Evolutionary conservation across 768 basidiomycete genomes (phyloP).

Genomic region (Cantharellus anzutake): DNA sequence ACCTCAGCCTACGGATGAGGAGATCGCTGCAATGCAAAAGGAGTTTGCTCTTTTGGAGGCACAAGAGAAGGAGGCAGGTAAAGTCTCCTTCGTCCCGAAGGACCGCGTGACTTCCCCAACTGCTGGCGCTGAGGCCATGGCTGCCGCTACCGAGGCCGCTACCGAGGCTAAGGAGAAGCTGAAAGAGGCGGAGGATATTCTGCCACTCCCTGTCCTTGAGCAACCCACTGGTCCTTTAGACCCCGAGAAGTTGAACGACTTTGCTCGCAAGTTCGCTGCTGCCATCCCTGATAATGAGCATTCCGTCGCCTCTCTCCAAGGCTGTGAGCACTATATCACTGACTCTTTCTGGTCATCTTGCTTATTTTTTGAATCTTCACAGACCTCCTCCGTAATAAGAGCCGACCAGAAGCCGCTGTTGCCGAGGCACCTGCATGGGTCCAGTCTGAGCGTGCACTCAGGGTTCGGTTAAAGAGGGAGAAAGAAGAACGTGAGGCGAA

Average conservation of each 20-base stretch:
- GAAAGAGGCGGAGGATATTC: constrained; percentile 10
- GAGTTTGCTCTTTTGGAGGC: constrained; percentile 3
- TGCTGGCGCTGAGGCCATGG: constrained; percentile 9
- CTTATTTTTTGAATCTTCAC: not conserved
- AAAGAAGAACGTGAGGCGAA: not conserved
- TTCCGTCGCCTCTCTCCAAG: constrained; percentile 78
- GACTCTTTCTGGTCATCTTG: not conserved
- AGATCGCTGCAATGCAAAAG: constrained; percentile 17
- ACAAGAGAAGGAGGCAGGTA: constrained; percentile 12
- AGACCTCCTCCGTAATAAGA: not conserved
- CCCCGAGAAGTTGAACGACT: constrained; percentile 36
- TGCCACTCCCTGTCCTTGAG: constrained; percentile 40
- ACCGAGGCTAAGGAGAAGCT: constrained; percentile 14
- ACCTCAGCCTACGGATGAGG: constrained; percentile 24
- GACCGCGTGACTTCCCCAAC: not conserved
- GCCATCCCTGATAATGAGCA: constrained; percentile 72
- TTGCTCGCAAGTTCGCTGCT: constrained; percentile 66
- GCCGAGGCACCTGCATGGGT: not conserved
- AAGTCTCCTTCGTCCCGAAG: constrained; percentile 9
- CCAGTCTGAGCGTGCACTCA: not conserved
- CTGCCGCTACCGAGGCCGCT: constrained; percentile 8
- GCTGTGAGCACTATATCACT: constrained; percentile 28
- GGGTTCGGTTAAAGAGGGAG: not conserved
- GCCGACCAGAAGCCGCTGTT: constrained; percentile 9
- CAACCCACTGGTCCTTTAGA: constrained; percentile 50